A percentile compares a stretch with the other conserved stretches of the same genome.
Conservation (phyloP, 805 yeast genomes). For the Citeromyces matritensis region DNA sequence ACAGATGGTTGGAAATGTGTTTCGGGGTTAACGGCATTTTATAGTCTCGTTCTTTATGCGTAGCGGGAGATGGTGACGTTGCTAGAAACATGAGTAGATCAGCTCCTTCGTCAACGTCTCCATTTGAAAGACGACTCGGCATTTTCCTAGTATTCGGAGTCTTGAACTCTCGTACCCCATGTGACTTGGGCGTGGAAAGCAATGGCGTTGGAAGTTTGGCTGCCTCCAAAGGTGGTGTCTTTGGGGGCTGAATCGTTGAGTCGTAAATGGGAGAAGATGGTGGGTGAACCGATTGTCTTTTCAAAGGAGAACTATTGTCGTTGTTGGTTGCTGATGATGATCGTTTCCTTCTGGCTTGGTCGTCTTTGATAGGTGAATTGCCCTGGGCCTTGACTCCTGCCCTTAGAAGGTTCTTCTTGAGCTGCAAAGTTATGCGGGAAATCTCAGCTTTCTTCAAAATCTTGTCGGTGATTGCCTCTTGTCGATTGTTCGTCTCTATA, state of each 20-base stretch:
- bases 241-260: not conserved
- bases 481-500: conserved; percentile 7
- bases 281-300: conserved; percentile 4
- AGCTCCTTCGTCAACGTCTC: conserved; percentile 49
- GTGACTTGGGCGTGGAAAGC: conserved; percentile 16
- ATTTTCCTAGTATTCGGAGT: conserved; percentile 9
- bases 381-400: conserved; percentile 18
- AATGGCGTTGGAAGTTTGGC: conserved; percentile 4
- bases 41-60: not conserved
- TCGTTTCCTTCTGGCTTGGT: conserved; percentile 2
- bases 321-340: conserved; percentile 2
- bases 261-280: conserved; percentile 6
- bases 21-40: conserved; percentile 2
- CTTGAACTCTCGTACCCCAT: conserved; percentile 9
- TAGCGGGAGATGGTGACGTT: conserved; percentile 4
- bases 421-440: conserved; percentile 26
- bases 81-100: conserved; percentile 71
- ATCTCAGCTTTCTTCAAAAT: conserved; percentile 28
- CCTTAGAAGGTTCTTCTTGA: conserved; percentile 22
- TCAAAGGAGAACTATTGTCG: conserved; percentile 6
- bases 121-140: conserved; percentile 2
- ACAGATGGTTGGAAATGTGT: conserved; percentile 1
- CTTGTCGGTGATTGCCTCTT: conserved; percentile 25
- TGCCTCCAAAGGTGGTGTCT: not conserved
- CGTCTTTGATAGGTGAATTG: not conserved